Percentiles rank a stretch among this genome's conserved stretches.
Evolutionary conservation across 1,284 basidiomycete genomes (phyloP).

Genomic region (Puccinia triticina): DNA sequence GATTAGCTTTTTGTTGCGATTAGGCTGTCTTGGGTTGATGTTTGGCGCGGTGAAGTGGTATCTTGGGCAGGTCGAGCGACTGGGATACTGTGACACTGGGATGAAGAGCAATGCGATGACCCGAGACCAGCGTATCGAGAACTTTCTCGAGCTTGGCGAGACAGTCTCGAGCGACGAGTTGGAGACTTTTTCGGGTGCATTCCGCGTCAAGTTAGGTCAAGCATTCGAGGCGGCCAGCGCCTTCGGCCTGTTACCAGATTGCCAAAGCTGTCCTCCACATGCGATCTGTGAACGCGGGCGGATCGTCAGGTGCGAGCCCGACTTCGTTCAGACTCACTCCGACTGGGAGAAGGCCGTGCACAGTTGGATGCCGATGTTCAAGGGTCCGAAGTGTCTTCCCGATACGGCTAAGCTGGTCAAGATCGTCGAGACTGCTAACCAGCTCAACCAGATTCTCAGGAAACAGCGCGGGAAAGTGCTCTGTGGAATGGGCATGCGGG

Average conservation of each 20-base stretch:
- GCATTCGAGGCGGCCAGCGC: slow-evolving; percentile 65
- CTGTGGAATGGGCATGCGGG: slow-evolving; percentile 66
- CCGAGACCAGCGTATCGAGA: slow-evolving; percentile 61
- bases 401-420: slow-evolving; percentile 78
- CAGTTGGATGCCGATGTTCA: slow-evolving; percentile 73
- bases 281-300: slow-evolving; percentile 70
- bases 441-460: slow-evolving; percentile 72
- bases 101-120: slow-evolving; percentile 69
- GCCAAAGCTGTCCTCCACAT: slow-evolving; percentile 81
- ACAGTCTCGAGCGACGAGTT: not conserved
- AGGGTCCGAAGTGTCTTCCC: slow-evolving; percentile 77
- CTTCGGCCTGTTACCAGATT: slow-evolving; percentile 68
- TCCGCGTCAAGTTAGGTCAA: slow-evolving; percentile 58
- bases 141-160: slow-evolving; percentile 39
- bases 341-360: slow-evolving; percentile 72
- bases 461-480: slow-evolving; percentile 71
- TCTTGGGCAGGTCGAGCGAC: slow-evolving; percentile 67
- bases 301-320: slow-evolving; percentile 71
- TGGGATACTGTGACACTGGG: slow-evolving; percentile 80
- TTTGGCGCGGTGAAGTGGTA: slow-evolving; percentile 54
- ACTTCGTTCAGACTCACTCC: slow-evolving; percentile 73
- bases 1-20: slow-evolving; percentile 62
- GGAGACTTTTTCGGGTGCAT: slow-evolving; percentile 56
- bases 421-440: slow-evolving; percentile 76
- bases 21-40: slow-evolving; percentile 61